Evolutionary conservation across 768 basidiomycete species (phyloP).

Genomic region (Suillus americanus): DNA sequence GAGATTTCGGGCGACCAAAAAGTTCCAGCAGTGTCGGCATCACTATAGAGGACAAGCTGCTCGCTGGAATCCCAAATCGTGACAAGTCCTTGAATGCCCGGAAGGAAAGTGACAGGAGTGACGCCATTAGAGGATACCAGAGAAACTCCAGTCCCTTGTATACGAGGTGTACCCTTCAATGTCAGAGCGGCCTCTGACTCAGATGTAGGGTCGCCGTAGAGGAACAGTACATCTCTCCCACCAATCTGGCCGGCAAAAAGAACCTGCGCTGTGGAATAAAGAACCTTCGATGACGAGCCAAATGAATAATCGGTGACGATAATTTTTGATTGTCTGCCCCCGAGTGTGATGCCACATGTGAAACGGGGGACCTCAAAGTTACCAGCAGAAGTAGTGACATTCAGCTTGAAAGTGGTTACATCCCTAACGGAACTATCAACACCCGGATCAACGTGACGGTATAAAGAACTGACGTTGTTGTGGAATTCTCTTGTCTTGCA

Average conservation of each 20-base stretch:
- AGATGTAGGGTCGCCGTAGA: slow-evolving; percentile 56
- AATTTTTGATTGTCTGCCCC: slow-evolving; percentile 75
- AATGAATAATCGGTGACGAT: slow-evolving; percentile 73
- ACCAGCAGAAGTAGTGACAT: slow-evolving; percentile 53
- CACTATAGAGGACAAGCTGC: slow-evolving; percentile 68
- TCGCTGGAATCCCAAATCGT: slow-evolving; percentile 66
- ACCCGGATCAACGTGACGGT: not conserved
- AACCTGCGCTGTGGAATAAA: slow-evolving; percentile 74
- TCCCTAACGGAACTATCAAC: not conserved
- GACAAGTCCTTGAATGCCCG: slow-evolving; percentile 56
- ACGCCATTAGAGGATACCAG: slow-evolving; percentile 23
- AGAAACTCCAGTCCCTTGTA: slow-evolving; percentile 27
- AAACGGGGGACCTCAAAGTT: slow-evolving; percentile 56
- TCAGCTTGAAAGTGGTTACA: slow-evolving; percentile 57
- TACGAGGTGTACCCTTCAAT: slow-evolving; percentile 48
- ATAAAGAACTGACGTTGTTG: slow-evolving; percentile 51
- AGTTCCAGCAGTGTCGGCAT: slow-evolving; percentile 61
- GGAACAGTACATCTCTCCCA: slow-evolving; percentile 58
- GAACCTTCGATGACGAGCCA: slow-evolving; percentile 52
- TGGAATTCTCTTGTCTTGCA: slow-evolving; percentile 64
- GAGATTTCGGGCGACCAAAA: slow-evolving; percentile 78
- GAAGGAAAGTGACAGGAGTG: slow-evolving; percentile 53
- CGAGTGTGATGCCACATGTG: slow-evolving; percentile 52
- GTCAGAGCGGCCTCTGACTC: slow-evolving; percentile 53
- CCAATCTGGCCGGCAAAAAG: slow-evolving; percentile 66